Percentiles rank a stretch among this genome's conserved stretches.
phyloP scores from a whole-genome alignment of 1,284 basidiomycete species.

The Ganoderma multipileum region DNA sequence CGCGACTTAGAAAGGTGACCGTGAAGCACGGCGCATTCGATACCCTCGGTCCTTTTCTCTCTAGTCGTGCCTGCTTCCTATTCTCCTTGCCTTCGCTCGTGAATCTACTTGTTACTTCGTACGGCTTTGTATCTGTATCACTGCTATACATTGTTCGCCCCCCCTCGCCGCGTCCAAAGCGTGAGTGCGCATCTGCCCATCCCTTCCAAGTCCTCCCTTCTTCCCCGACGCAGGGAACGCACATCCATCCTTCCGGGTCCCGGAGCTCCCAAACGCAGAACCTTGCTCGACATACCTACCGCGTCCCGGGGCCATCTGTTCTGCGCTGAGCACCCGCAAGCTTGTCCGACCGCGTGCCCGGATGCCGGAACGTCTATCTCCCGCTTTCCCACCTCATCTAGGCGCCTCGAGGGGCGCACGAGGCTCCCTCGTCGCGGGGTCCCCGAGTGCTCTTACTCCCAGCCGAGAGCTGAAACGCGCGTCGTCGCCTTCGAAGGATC shows the following conservation, averaged over 20 bases:
- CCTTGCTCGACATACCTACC: background rate
- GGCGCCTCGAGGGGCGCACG: constrained; percentile 1
- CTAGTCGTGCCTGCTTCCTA: background rate
- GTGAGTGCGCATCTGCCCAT: background rate
- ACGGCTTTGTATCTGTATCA: background rate
- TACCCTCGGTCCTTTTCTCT: background rate
- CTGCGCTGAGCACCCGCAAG: constrained; percentile 1
- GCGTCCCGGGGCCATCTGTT: background rate
- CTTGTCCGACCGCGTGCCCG: background rate
- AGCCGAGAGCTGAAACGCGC: background rate
- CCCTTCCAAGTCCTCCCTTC: background rate
- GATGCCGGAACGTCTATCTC: background rate
- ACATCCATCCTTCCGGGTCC: background rate
- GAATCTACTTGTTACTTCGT: background rate
- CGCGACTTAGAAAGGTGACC: background rate
- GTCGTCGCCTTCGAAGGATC: background rate
- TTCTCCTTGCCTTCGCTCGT: background rate
- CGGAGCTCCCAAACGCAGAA: background rate
- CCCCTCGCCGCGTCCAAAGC: background rate
- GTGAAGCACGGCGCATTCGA: background rate
- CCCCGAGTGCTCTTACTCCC: background rate
- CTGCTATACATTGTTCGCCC: background rate
- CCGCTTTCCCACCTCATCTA: constrained; percentile 1
- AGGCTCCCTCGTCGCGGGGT: background rate
- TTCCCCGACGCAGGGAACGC: background rate